Conservation (phyloP, 441 rosid genomes). For the Corymbia citriodora region DNA sequence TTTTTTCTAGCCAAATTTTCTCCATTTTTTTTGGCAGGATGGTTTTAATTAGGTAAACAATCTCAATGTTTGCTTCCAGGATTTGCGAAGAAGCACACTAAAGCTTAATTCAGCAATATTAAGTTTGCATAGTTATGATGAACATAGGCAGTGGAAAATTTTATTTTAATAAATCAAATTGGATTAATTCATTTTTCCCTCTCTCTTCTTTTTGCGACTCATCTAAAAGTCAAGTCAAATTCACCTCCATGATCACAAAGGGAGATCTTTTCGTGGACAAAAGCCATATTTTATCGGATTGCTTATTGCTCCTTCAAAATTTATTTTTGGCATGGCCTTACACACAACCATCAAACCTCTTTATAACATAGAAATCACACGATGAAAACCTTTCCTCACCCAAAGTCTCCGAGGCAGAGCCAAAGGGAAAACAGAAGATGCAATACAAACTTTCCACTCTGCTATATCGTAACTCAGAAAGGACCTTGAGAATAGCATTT, state of each 20-base stretch:
- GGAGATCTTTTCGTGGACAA: background rate
- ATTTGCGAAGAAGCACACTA: background rate
- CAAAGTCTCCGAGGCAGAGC: background rate
- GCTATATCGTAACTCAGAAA: background rate
- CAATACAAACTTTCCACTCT: background rate
- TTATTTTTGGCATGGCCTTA: background rate
- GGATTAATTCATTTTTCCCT: background rate
- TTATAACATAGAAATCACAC: background rate
- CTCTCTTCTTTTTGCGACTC: background rate
- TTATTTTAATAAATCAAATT: background rate
- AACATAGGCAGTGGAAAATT: background rate
- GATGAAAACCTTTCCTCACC: background rate
- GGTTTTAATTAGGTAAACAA: background rate
- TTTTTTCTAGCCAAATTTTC: background rate
- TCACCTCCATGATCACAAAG: background rate
- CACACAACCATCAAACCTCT: background rate
- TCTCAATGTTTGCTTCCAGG: background rate
- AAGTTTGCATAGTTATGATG: background rate
- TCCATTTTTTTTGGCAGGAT: background rate
- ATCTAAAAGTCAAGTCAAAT: background rate
- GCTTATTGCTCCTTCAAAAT: background rate
- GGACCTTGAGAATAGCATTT: background rate
- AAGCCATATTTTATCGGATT: background rate
- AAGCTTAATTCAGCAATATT: background rate
- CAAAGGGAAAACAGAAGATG: background rate